Evolutionary conservation across 192 early-diverging fungal species (phyloP), one percentile per base, ranked within the genome.

Genomic region (Paraglomus occultum): DNA sequence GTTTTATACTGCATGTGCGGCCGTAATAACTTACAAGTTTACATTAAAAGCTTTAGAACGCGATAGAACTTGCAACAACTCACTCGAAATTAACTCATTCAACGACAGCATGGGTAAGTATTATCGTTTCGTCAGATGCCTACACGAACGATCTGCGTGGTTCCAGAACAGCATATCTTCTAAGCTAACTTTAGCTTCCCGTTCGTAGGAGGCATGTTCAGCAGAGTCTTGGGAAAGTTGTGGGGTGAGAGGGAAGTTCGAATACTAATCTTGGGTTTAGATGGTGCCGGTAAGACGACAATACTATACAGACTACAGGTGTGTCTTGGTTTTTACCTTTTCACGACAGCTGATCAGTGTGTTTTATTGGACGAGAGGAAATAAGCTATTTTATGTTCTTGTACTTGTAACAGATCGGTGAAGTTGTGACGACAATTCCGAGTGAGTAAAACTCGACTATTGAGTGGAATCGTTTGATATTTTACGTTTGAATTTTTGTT

Each of bases 201-300:
- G 5, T 42, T 63, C 22, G 86, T 89, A 91, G 92, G 92, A 66
- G 82, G 73, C 65, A 73, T 92, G 52, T 90, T 95, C 71, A 90
- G 89, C 60, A 80, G 82, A 53, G 64, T 93, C 52, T 82, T 95
- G 64, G 81, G 80, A 70, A 82, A 90, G 45, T 86, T 95, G 39
- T 95, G 92, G 90, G 96, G 96, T 63, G 88, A 91, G 71, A 95
- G 93, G 70, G 96, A 98, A 71, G 92, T 96, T 45, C 92, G 96
- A 47, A 97, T 99, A 71, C 80, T 99, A 49, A 97, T 99, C 76
- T 87, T 99, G 20, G 97, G 97, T 18, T 83, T 97, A 31, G 95
- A 97, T 80, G 93, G 92, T 8, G 95, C 95, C 23, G 95, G 97
- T 63, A 99, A 99, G 78, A 99, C 95, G 2, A 97, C 95, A 50